These are phyloP conservation scores for Francoa sonchifolia DNA, from an alignment of 441 rosid genomes.

Conservation along the genomic window DNA sequence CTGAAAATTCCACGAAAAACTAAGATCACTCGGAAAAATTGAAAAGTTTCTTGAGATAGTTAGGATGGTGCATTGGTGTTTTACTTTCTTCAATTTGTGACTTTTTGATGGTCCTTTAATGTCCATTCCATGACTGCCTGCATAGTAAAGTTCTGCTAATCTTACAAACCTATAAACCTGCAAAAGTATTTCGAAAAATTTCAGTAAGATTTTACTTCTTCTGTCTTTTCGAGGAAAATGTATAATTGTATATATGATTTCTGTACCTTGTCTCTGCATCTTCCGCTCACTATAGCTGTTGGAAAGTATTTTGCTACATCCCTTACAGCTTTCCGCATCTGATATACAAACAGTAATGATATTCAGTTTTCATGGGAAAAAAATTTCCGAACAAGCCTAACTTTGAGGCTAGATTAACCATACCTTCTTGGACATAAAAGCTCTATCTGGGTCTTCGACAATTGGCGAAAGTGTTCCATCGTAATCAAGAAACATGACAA, in stretches of 20 bases:
- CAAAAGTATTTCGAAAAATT: background rate
- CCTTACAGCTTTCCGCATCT: conserved; percentile 52
- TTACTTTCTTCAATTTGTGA: conserved; percentile 3
- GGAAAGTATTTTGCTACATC: conserved; percentile 45
- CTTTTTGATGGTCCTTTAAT: conserved; percentile 44
- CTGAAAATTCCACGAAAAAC: conserved; percentile 15
- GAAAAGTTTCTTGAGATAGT: background rate
- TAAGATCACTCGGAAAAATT: background rate
- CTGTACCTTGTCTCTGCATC: conserved; percentile 59
- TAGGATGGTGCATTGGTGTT: conserved; percentile 17
- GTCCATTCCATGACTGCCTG: conserved; percentile 76
- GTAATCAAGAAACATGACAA: conserved; percentile 58
- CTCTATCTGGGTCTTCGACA: conserved; percentile 56
- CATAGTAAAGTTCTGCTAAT: conserved; percentile 46
- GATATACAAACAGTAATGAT: background rate
- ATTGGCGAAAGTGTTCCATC: conserved; percentile 65
- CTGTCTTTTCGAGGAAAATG: background rate
- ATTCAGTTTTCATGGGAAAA: background rate
- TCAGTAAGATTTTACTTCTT: background rate
- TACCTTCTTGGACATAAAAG: conserved; percentile 28
- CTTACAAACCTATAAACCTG: conserved; percentile 35
- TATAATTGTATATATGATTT: background rate
- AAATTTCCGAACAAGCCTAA: background rate
- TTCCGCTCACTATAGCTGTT: conserved; percentile 63
- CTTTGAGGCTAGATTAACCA: background rate